A percentile compares a stretch with the other conserved stretches of the same genome.
Conservation (phyloP, 441 rosid species). For the Erodium moschatum region DNA sequence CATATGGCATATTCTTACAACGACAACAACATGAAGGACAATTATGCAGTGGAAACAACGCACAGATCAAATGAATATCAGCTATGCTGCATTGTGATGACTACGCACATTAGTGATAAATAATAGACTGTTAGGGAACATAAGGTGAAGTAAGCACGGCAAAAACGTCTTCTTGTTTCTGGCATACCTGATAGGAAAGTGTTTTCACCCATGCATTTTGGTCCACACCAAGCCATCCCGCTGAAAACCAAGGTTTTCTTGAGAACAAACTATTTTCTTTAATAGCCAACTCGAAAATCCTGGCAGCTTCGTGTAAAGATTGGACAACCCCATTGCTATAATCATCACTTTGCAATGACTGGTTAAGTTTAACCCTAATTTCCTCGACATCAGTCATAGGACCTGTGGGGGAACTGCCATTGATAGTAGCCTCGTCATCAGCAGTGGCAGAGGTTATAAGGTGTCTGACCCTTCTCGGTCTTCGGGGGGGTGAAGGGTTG, state of each 20-base stretch:
- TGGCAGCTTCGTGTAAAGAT: slow-evolving; percentile 77
- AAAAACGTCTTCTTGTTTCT: slow-evolving; percentile 2
- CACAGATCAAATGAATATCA: slow-evolving; percentile 2
- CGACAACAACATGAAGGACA: neutral
- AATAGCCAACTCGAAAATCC: slow-evolving; percentile 76
- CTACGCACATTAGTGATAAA: neutral
- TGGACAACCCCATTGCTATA: slow-evolving; percentile 73
- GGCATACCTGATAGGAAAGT: slow-evolving; percentile 79
- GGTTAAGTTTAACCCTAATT: slow-evolving; percentile 56
- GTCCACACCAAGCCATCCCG: slow-evolving; percentile 81
- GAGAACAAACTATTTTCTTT: slow-evolving; percentile 50
- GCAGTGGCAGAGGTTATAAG: slow-evolving; percentile 46
- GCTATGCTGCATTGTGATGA: neutral
- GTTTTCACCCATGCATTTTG: slow-evolving; percentile 83
- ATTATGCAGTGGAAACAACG: neutral
- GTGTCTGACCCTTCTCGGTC: slow-evolving; percentile 31
- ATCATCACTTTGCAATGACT: slow-evolving; percentile 61
- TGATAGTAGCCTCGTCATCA: slow-evolving; percentile 70
- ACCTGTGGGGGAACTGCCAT: slow-evolving; percentile 50
- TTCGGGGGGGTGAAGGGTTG: slow-evolving; percentile 16
- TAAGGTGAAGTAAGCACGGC: neutral
- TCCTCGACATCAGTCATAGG: slow-evolving; percentile 51
- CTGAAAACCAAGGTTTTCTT: slow-evolving; percentile 72
- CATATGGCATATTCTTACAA: neutral
- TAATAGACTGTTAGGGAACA: slow-evolving; percentile 1